Conservation (phyloP, 2,329 filamentous ascomycete species). For the Paramyrothecium sp. region DNA sequence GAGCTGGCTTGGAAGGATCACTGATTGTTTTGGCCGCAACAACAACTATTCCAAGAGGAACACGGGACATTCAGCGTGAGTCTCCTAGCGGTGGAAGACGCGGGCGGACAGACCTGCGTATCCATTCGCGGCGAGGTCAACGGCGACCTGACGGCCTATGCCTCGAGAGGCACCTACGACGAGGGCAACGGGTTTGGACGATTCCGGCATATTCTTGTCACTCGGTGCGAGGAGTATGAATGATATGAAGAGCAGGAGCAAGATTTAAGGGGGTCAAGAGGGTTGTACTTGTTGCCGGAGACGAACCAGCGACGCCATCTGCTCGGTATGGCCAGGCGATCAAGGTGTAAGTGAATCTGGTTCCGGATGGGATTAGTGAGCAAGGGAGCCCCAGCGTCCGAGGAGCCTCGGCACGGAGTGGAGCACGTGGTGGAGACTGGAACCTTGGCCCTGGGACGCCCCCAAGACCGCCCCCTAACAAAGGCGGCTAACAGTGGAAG, state of each 20-base stretch:
- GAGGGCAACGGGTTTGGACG: slow-evolving; percentile 57
- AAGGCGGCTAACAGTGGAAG: background rate
- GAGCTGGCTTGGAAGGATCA: slow-evolving; percentile 51
- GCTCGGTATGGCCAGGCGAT: no score
- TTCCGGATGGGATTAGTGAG: background rate
- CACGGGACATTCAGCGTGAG: background rate
- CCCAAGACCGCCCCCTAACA: no score
- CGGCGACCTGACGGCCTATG: slow-evolving; percentile 77
- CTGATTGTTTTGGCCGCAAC: slow-evolving; percentile 75
- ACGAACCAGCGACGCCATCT: background rate
- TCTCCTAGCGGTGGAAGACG: background rate
- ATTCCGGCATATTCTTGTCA: slow-evolving; percentile 10
- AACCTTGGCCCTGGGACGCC: no score
- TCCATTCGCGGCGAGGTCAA: slow-evolving; percentile 70
- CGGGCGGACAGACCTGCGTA: slow-evolving; percentile 59
- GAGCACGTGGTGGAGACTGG: background rate
- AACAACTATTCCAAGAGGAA: slow-evolving; percentile 52
- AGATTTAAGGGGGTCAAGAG: background rate
- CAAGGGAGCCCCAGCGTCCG: background rate
- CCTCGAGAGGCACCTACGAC: slow-evolving; percentile 76
- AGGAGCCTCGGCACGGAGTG: background rate
- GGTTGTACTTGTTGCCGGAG: background rate
- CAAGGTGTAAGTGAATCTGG: background rate
- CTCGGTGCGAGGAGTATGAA: background rate
- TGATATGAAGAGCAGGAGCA: background rate